Base-by-base conservation (phyloP, 2,329 filamentous ascomycete species). In the Talaromyces albobiverticillius region DNA sequence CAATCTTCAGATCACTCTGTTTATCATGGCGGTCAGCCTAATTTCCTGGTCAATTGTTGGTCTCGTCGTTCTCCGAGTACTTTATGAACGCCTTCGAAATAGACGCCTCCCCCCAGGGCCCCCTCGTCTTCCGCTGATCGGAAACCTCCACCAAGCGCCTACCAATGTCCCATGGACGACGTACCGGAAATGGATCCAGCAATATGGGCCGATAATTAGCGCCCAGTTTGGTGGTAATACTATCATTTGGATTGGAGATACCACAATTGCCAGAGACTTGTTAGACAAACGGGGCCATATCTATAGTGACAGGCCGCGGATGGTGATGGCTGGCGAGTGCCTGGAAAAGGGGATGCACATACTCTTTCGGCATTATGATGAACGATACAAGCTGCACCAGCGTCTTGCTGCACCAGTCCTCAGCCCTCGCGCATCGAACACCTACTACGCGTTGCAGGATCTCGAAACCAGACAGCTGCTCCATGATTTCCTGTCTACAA, bases 301-400 rank as follows among this genome's bases (percentile, higher is more conserved):
- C 45, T 76, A 75, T 56, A 71, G 71, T 7, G 70, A 71, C 1
- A 61, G 73, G 2, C 66, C 71, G 1, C 61, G 63, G 1, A 59
- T 64, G 20, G 62, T 64, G 3, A 57, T 66, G 4, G 61, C 60
- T 38, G 62, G 64, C 6, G 69, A 71, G 25, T 64, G 67, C 25
- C 55, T 69, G 8, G 62, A 65, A n/a, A 62, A 64, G 50, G 72
- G 71, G n/a, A 68, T 73, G 6, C 72, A 70, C 18, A 68, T 79
- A 22, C 64, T 80, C 10, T 74, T 80, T 4, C 74, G 79, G 60
- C 76, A 74, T 0, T 78, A 81, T 62, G 75, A 76, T 32, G 76
- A 78, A 49, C 68, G 70, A 26, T 81, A 76, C 74, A 71, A 67
- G 40, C 60, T 74, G 4, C 65, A 78, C 29, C 67, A 77, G 16